These are phyloP conservation scores for Avena eriantha DNA, from an alignment of 176 grass and related monocot genomes.

Conservation along the genomic window DNA sequence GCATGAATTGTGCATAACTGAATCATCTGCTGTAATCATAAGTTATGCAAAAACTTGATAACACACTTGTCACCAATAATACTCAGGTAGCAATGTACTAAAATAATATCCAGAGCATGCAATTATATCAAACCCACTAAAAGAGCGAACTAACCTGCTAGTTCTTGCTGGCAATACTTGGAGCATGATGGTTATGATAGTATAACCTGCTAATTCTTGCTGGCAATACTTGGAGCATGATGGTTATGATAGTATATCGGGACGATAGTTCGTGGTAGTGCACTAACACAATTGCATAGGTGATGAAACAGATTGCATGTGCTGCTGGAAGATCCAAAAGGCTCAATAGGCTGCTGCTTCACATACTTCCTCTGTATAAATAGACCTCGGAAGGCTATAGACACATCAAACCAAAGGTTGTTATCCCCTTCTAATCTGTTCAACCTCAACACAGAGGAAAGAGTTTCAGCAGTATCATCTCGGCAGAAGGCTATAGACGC, in stretches of 20 bases:
- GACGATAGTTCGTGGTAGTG: not conserved
- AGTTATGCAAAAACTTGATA: not conserved
- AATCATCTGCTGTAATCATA: conserved; percentile 16
- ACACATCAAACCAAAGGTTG: conserved; percentile 32
- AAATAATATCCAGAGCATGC: not conserved
- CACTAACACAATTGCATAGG: conserved; percentile 1
- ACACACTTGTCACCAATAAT: conserved; percentile 27
- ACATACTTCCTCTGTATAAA: conserved; percentile 46
- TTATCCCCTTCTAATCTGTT: conserved; percentile 16
- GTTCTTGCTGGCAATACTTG: conserved; percentile 44
- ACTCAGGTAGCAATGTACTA: not conserved
- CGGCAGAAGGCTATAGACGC: too few relatives aligned
- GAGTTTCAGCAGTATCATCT: conserved; percentile 10
- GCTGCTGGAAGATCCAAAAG: conserved; percentile 20
- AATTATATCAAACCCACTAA: conserved; percentile 33
- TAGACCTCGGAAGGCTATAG: conserved; percentile 30
- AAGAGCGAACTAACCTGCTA: conserved; percentile 31
- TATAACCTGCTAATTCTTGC: conserved; percentile 41
- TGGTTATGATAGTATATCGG: conserved; percentile 30
- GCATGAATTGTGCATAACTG: not conserved
- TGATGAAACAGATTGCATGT: conserved; percentile 34
- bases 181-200: conserved; percentile 39
- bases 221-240: conserved; percentile 35
- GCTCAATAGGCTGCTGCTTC: conserved; percentile 20
- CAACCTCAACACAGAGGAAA: conserved; percentile 30